Percentiles rank a stretch among this genome's conserved stretches.
These are phyloP conservation scores for Claviceps monticola DNA, from an alignment of 2,329 filamentous ascomycete genomes.

Conservation along the genomic window DNA sequence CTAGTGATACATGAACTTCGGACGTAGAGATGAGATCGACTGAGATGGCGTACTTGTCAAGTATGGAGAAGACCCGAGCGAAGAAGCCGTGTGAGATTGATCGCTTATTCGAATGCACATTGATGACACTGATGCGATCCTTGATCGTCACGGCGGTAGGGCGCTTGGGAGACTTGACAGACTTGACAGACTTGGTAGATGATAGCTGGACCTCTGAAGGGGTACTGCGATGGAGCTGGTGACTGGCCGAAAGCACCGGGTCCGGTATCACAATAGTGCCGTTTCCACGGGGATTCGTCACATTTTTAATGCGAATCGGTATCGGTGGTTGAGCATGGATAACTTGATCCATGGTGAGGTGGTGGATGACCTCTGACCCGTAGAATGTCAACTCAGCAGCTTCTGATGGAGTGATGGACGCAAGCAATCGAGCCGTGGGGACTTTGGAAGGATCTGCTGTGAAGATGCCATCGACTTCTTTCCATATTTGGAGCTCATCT, in stretches of 20 bases:
- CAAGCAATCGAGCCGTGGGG: slow-evolving; percentile 79
- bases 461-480: slow-evolving; percentile 95
- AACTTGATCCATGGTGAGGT: slow-evolving; percentile 95
- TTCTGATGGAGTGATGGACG: slow-evolving; percentile 83
- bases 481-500: slow-evolving; percentile 91
- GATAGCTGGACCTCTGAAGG: slow-evolving; percentile 22
- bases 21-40: slow-evolving; percentile 94
- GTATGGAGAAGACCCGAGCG: slow-evolving; percentile 80
- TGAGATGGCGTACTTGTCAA: slow-evolving; percentile 74
- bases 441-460: slow-evolving; percentile 75
- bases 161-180: slow-evolving; percentile 49
- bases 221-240: slow-evolving; percentile 41
- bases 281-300: slow-evolving; percentile 68
- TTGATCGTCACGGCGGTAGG: slow-evolving; percentile 94
- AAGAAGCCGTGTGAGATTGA: slow-evolving; percentile 95
- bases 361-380: slow-evolving; percentile 93
- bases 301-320: slow-evolving; percentile 81
- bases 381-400: slow-evolving; percentile 93
- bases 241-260: slow-evolving; percentile 36
- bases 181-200: slow-evolving; percentile 22
- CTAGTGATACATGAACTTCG: slow-evolving; percentile 96
- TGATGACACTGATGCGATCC: slow-evolving; percentile 90
- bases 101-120: slow-evolving; percentile 94
- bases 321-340: slow-evolving; percentile 70
- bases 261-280: slow-evolving; percentile 80